Evolutionary conservation across 805 yeast species (phyloP).

Genomic region (Hanseniaspora lindneri): DNA sequence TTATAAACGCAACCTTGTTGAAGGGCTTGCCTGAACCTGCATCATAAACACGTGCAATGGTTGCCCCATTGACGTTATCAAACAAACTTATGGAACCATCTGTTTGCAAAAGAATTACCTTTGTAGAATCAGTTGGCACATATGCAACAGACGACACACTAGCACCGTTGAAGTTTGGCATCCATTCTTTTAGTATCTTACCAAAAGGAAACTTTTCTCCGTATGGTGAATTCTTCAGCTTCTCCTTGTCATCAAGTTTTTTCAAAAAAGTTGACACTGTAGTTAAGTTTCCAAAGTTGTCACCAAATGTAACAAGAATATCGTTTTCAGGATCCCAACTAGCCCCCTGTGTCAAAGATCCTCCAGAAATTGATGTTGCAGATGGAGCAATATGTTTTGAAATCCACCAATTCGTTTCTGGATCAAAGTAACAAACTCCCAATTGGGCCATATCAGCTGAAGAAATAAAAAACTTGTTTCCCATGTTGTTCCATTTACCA

Average conservation of each 20-base stretch:
- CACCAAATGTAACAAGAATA: slow-evolving; percentile 77
- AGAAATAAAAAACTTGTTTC: slow-evolving; percentile 93
- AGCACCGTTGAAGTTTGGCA: slow-evolving; percentile 79
- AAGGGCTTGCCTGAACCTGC: slow-evolving; percentile 54
- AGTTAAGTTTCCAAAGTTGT: slow-evolving; percentile 85
- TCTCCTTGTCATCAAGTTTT: slow-evolving; percentile 61
- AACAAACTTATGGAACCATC: slow-evolving; percentile 9
- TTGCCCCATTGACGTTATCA: slow-evolving; percentile 17
- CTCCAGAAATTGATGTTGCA: slow-evolving; percentile 72
- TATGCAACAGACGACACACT: slow-evolving; percentile 66
- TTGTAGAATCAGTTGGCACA: slow-evolving; percentile 77
- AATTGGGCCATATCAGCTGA: slow-evolving; percentile 77
- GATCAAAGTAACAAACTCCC: slow-evolving; percentile 93
- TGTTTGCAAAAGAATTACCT: slow-evolving; percentile 52
- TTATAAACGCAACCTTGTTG: slow-evolving; percentile 57
- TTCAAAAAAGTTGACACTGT: slow-evolving; percentile 83
- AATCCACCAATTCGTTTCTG: slow-evolving; percentile 98
- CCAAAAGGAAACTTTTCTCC: slow-evolving; percentile 88
- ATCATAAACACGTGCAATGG: slow-evolving; percentile 19
- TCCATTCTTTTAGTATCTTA: slow-evolving; percentile 49
- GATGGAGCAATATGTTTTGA: slow-evolving; percentile 92
- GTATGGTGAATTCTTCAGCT: slow-evolving; percentile 57
- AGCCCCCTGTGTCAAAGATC: slow-evolving; percentile 55
- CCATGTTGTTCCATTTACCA: slow-evolving; percentile 90
- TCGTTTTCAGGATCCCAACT: slow-evolving; percentile 44